Base-by-base conservation (phyloP, 176 grass and related monocot genomes). In the Canna indica region DNA sequence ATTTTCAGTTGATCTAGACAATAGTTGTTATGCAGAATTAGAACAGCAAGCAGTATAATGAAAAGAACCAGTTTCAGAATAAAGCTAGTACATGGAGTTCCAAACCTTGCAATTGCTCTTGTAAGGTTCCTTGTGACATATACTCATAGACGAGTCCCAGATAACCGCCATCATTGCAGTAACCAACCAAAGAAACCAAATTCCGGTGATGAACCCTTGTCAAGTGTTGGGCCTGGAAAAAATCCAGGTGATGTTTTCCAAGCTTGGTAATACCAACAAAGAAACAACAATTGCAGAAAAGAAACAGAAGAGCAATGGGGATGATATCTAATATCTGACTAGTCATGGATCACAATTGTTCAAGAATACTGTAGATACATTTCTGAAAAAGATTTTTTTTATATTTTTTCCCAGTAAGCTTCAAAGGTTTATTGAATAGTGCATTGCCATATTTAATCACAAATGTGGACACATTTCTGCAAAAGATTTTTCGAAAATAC, bases 171-270 rank as follows among this genome's bases (percentile, higher is more conserved):
- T 75, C 73, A 7, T 25, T 75, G 59, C 73, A 75, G 73, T 65
- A 75, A 3, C 73, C 73, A 64, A 75, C 59, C 39, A 75, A 20
- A 47, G 73, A 75, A 36, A 75, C 73, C 9, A 75, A 32, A 61
- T 64, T 75, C 28, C 60, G 42, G 56, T 75, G 73, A 47, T 75
- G 73, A 35, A 75, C 73, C 20, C 58, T 75, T 34, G 73, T 75
- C 73, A 75, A 25, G 27, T 75, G 73, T 30, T 75, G 58, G 73
- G 73, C 73, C 73, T 75, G 67, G 2, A 16, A 39, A 38, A 41
- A n/a, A n/a, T 10, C 15, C 16, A n/a, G 28, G 30, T n/a, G 14
- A 38, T 67, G 14, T 10, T 29, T 64, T 14, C 4, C 2, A 28
- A 59, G 56, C 25, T 14, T 59, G 25, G 25, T 24, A 59, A 29